A percentile compares a stretch with the other conserved stretches of the same genome.
Evolutionary conservation across 2,329 filamentous ascomycete genomes (phyloP).

Genomic region (Colletotrichum theobromicola): DNA sequence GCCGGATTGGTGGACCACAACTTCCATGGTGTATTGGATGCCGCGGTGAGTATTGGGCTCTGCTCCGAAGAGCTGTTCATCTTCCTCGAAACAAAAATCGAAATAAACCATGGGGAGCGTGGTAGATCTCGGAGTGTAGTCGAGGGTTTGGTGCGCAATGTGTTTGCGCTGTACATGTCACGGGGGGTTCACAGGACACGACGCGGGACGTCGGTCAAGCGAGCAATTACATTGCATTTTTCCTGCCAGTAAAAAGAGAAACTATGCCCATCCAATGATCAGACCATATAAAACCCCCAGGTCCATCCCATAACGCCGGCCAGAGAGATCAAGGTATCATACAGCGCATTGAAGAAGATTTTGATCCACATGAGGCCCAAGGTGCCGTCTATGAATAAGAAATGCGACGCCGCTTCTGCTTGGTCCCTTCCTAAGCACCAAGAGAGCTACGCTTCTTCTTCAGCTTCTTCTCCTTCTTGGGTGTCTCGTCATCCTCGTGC

Average conservation of each 20-base stretch:
- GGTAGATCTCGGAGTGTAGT: conserved; percentile 11
- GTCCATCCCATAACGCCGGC: conserved; percentile 23
- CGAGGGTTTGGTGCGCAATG: background rate
- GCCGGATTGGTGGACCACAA: conserved; percentile 3
- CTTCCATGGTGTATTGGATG: background rate
- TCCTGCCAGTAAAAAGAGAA: conserved; percentile 23
- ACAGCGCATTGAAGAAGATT: conserved; percentile 25
- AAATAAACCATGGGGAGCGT: background rate
- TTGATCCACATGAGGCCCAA: conserved; percentile 23
- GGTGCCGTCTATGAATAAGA: conserved; percentile 22
- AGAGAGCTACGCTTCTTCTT: conserved; percentile 46
- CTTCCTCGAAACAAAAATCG: conserved; percentile 15
- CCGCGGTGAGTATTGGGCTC: conserved; percentile 14
- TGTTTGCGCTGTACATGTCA: background rate
- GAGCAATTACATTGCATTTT: conserved; percentile 22
- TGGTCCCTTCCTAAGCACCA: conserved; percentile 17
- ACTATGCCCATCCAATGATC: conserved; percentile 24
- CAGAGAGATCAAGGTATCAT: conserved; percentile 26
- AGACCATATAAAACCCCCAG: conserved; percentile 21
- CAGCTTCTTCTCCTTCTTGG: conserved; percentile 66
- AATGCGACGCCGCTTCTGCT: conserved; percentile 21
- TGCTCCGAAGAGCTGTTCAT: background rate
- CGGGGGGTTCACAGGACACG: background rate
- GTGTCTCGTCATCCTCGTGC: conserved; percentile 69
- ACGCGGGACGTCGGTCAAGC: background rate